phyloP scores from a whole-genome alignment of 2,329 filamentous ascomycete genomes.

The Helicocarpus griseus region DNA sequence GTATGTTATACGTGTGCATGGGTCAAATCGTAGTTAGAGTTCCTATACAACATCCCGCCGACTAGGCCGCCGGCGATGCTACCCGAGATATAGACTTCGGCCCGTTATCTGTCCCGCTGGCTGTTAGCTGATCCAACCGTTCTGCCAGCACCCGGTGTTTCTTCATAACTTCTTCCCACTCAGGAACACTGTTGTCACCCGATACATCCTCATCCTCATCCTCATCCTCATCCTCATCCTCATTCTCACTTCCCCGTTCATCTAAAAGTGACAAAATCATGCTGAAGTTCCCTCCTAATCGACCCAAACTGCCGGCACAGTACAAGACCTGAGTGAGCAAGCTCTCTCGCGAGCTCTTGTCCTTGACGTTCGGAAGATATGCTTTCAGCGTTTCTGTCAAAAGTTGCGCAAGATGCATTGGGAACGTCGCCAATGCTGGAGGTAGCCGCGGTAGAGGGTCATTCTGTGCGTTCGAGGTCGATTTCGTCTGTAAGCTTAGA shows the following conservation, averaged over 20 bases:
- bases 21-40: no score
- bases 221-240: slow-evolving; percentile 26
- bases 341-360: slow-evolving; percentile 72
- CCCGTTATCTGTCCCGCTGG: slow-evolving; percentile 13
- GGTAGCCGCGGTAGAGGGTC: slow-evolving; percentile 49
- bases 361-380: slow-evolving; percentile 74
- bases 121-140: slow-evolving; percentile 40
- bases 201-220: slow-evolving; percentile 35
- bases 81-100: slow-evolving; percentile 9
- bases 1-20: no score
- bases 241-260: no score
- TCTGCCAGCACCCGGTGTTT: slow-evolving; percentile 79
- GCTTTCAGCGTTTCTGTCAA: slow-evolving; percentile 63
- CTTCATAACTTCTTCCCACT: slow-evolving; percentile 85
- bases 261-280: slow-evolving; percentile 64
- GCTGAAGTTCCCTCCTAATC: slow-evolving; percentile 86
- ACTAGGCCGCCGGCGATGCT: no score
- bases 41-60: no score
- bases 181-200: slow-evolving; percentile 34
- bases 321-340: slow-evolving; percentile 88
- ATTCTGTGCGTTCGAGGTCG: slow-evolving; percentile 17
- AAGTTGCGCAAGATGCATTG: slow-evolving; percentile 71
- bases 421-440: slow-evolving; percentile 71
- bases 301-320: slow-evolving; percentile 80
- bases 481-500: slow-evolving; percentile 15